Conservation (phyloP, 345 rosid species). For the Brassica rapa region DNA sequence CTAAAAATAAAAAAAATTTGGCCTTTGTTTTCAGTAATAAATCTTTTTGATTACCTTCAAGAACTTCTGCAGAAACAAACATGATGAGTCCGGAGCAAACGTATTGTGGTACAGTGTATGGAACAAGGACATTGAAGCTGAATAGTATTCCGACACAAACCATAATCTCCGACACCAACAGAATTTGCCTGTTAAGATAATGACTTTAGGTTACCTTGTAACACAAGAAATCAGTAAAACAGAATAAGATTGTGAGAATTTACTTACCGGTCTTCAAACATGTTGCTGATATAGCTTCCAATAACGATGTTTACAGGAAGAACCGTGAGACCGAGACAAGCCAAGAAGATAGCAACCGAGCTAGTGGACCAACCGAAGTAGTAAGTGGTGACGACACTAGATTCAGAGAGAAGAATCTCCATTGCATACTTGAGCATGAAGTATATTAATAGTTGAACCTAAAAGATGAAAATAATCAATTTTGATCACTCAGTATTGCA, state of each 20-base stretch:
- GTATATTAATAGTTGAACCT: slow-evolving; percentile 94
- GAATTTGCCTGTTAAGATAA: slow-evolving; percentile 67
- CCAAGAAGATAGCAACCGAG: slow-evolving; percentile 78
- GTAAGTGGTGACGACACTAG: slow-evolving; percentile 82
- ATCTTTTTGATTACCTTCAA: slow-evolving; percentile 61
- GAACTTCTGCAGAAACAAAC: slow-evolving; percentile 96
- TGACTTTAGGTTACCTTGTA: background rate
- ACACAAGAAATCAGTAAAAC: slow-evolving; percentile 1
- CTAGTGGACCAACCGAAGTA: slow-evolving; percentile 87
- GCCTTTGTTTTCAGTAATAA: background rate
- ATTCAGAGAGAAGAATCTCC: slow-evolving; percentile 94
- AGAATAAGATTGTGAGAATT: background rate
- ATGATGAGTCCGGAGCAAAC: slow-evolving; percentile 87
- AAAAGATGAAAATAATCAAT: slow-evolving; percentile 7
- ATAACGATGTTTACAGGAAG: slow-evolving; percentile 86
- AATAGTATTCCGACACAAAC: slow-evolving; percentile 77
- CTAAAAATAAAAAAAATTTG: background rate
- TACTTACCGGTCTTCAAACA: slow-evolving; percentile 97
- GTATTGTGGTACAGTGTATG: slow-evolving; percentile 79
- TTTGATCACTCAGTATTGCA: background rate
- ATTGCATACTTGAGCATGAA: slow-evolving; percentile 94
- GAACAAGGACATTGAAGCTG: slow-evolving; percentile 71
- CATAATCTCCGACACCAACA: slow-evolving; percentile 87
- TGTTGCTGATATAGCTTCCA: slow-evolving; percentile 94
- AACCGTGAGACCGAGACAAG: slow-evolving; percentile 89